Percentiles rank a stretch among this genome's conserved stretches.
phyloP scores from a whole-genome alignment of 2,329 filamentous ascomycete species.

The Dactylonectria estremocensis region DNA sequence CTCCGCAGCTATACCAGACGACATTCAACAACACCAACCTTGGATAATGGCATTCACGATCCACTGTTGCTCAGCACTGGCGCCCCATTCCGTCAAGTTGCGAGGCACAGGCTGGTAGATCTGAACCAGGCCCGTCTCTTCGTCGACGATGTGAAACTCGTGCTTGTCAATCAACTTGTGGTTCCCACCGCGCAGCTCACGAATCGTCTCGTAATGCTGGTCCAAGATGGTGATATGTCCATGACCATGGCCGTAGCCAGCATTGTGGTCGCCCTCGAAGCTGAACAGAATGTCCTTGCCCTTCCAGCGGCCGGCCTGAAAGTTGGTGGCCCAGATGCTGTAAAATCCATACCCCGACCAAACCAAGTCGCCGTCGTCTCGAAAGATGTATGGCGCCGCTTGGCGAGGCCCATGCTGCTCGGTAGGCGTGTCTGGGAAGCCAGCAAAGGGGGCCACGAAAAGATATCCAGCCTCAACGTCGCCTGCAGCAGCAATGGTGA shows the following conservation, averaged over 20 bases:
- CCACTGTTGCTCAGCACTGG: conserved; percentile 65
- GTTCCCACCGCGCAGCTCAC: conserved; percentile 66
- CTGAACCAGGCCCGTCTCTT: conserved; percentile 67
- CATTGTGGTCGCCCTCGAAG: conserved; percentile 69
- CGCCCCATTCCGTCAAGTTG: conserved; percentile 63
- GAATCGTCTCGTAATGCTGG: conserved; percentile 68
- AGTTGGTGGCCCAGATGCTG: conserved; percentile 68
- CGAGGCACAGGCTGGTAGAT: conserved; percentile 66
- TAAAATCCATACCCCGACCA: conserved; percentile 71
- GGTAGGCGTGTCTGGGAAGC: conserved; percentile 52
- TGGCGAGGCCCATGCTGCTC: conserved; percentile 64
- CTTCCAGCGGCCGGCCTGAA: conserved; percentile 65
- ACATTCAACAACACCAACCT: conserved; percentile 53
- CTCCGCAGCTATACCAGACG: neutral
- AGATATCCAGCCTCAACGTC: conserved; percentile 60
- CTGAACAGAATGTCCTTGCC: conserved; percentile 67
- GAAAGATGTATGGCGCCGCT: conserved; percentile 69
- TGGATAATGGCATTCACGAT: conserved; percentile 70
- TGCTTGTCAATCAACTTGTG: conserved; percentile 68
- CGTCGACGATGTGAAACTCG: conserved; percentile 69
- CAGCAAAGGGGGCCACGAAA: conserved; percentile 59
- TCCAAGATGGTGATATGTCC: conserved; percentile 69
- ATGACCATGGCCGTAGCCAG: conserved; percentile 67
- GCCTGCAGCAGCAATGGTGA: conserved; percentile 59
- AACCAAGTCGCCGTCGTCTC: conserved; percentile 67